phyloP scores from a whole-genome alignment of 1,139 yeast species.

The Nakaseomyces bracarensis region DNA sequence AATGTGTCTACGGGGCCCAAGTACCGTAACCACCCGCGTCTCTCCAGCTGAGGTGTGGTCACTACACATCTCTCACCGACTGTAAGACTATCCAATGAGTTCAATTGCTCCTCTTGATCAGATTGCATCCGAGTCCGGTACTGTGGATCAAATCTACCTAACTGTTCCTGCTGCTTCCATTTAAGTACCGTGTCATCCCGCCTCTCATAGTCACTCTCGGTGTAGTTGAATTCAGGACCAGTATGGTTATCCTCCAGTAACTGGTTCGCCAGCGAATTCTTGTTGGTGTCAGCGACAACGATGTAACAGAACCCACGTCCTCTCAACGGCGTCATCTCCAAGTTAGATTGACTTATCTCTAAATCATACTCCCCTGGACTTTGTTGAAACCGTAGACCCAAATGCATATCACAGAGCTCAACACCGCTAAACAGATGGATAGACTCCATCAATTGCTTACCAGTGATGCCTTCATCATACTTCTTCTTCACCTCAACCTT shows the following conservation, averaged over 20 bases:
- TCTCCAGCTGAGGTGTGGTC: constrained; percentile 25
- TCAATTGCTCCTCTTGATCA: constrained; percentile 3
- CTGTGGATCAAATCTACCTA: constrained; percentile 64
- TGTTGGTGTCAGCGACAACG: constrained; percentile 47
- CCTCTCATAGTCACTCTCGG: constrained; percentile 56
- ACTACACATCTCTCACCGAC: constrained; percentile 2
- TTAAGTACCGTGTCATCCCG: constrained; percentile 52
- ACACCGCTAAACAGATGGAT: constrained; percentile 3
- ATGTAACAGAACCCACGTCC: constrained; percentile 18
- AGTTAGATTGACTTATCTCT: not conserved
- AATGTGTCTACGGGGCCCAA: constrained; percentile 60
- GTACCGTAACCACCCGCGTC: constrained; percentile 60
- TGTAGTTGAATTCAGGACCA: constrained; percentile 40
- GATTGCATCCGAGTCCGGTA: constrained; percentile 29
- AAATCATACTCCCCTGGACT: too few species aligned
- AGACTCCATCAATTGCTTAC: not conserved
- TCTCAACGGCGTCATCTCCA: not conserved
- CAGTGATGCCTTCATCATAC: not conserved
- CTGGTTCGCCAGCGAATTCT: constrained; percentile 39
- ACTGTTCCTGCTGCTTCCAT: constrained; percentile 59
- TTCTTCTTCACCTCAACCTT: not conserved
- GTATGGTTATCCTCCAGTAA: constrained; percentile 35
- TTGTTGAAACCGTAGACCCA: not conserved
- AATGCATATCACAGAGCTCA: constrained; percentile 2
- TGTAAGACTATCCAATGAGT: not conserved